Evolutionary conservation across 2,329 filamentous ascomycete species (phyloP).

Genomic region (Aspergillus neoniger): DNA sequence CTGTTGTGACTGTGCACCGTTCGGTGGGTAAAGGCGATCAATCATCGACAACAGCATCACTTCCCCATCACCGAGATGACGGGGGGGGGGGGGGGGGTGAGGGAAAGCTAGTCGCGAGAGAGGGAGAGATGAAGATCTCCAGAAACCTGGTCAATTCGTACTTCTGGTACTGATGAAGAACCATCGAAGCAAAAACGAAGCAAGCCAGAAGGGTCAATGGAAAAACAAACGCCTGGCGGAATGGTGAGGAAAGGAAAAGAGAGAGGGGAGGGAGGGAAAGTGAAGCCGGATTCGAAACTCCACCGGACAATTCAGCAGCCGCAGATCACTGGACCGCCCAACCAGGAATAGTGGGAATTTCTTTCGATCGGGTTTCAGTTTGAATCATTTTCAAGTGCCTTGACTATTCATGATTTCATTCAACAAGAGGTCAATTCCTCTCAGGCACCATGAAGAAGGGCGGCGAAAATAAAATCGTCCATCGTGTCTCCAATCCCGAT

Average conservation of each 20-base stretch:
- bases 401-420: background rate
- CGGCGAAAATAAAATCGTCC: background rate
- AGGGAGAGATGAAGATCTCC: background rate
- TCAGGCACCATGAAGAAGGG: background rate
- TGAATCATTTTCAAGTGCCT: background rate
- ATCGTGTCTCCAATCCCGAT: background rate
- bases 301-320: conserved; percentile 7
- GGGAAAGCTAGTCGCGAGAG: background rate
- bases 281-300: background rate
- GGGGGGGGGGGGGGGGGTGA: conserved; percentile 1
- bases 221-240: background rate
- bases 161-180: background rate
- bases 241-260: background rate
- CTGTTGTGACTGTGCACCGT: conserved; percentile 6
- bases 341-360: conserved; percentile 1
- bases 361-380: background rate
- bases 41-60: background rate
- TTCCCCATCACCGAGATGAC: background rate
- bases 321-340: conserved; percentile 14
- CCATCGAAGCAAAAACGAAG: background rate
- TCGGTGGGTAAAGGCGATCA: background rate
- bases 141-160: background rate
- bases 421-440: background rate
- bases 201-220: background rate
- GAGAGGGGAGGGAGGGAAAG: background rate